Evolutionary conservation across 352 stramenopile genomes (phyloP), one percentile per base, ranked within the genome.

Genomic region (Phytophthora foliorum): DNA sequence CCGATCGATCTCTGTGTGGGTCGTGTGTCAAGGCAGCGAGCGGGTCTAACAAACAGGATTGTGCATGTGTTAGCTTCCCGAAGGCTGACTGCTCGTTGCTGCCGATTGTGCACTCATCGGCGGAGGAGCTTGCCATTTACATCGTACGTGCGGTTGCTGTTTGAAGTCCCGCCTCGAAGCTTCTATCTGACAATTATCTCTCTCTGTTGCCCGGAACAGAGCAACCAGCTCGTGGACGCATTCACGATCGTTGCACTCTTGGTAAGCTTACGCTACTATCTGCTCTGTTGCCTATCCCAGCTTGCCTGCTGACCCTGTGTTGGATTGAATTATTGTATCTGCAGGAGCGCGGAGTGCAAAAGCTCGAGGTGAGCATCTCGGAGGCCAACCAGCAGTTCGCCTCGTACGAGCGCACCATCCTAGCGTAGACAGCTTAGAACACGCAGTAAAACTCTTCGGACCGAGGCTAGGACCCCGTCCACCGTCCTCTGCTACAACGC

Each of bases 81-180:
- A 92, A 91, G 67, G 70, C 81, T 22, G 97, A 99, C 69, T 99
- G 97, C 82, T 95, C 93, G 42, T 75, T 99, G 62, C 76, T 99
- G 25, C 97, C 97, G 13, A 98, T 99, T 42, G 84, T 98, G 25
- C 97, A 99, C 84, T 98, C 97, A 24, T 99, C 97, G 8, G 93
- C 94, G 0, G 97, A 99, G 81, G 97, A 99, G 72, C 83, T 99
- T 44, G 91, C 95, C 44, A 95, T 98, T 67, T 98, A 99, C 79
- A 86, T 99, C 48, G 89, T 97, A 86, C 59, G 86, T 86, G 17
- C 4, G 19, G 19, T 27, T 27, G 13, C 41, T 50, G 29, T 19
- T 49, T 49, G 19, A 27, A 5, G 24, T n/a, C 29, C 25, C 16
- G 1, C 21, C 17, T 56, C 1, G 2, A 51, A 7, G 6, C 32